These are phyloP conservation scores for Boletus fagicola DNA, from an alignment of 768 basidiomycete species.

Conservation along the genomic window DNA sequence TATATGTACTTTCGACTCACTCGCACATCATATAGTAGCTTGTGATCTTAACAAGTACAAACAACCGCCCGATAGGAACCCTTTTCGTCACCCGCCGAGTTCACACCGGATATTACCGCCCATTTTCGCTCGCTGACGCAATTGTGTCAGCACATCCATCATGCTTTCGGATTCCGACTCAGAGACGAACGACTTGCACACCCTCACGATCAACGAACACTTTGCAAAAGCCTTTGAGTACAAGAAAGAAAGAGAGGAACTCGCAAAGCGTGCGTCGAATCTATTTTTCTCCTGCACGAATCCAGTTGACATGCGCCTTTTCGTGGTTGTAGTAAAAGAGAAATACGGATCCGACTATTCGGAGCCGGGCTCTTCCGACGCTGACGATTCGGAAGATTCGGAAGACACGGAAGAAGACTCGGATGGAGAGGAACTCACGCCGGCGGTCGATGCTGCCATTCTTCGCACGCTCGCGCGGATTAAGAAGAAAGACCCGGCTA, in stretches of 20 bases:
- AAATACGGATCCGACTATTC: constrained; percentile 81
- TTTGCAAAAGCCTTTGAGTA: constrained; percentile 82
- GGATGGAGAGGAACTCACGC: constrained; percentile 92
- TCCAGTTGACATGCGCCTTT: neutral
- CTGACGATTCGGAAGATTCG: constrained; percentile 50
- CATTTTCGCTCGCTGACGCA: neutral
- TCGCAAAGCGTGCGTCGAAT: constrained; percentile 60
- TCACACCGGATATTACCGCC: neutral
- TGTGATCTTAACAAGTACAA: constrained; percentile 22
- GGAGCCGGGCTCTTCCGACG: constrained; percentile 10
- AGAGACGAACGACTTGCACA: constrained; percentile 42
- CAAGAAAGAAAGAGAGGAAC: constrained; percentile 83
- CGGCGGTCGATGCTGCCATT: constrained; percentile 91
- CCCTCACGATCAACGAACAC: constrained; percentile 68
- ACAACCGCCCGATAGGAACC: constrained; percentile 4
- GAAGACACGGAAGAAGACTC: constrained; percentile 89
- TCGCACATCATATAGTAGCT: constrained; percentile 1
- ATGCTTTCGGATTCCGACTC: constrained; percentile 54
- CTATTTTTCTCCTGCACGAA: neutral
- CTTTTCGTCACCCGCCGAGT: neutral
- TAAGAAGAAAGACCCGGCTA: constrained; percentile 74
- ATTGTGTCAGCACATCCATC: neutral
- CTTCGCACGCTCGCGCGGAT: constrained; percentile 87
- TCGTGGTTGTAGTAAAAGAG: constrained; percentile 60
- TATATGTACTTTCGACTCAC: too few relatives aligned